A percentile compares a stretch with the other conserved stretches of the same genome.
phyloP scores from a whole-genome alignment of 1,284 basidiomycete species.

The Omphalotus olearius region DNA sequence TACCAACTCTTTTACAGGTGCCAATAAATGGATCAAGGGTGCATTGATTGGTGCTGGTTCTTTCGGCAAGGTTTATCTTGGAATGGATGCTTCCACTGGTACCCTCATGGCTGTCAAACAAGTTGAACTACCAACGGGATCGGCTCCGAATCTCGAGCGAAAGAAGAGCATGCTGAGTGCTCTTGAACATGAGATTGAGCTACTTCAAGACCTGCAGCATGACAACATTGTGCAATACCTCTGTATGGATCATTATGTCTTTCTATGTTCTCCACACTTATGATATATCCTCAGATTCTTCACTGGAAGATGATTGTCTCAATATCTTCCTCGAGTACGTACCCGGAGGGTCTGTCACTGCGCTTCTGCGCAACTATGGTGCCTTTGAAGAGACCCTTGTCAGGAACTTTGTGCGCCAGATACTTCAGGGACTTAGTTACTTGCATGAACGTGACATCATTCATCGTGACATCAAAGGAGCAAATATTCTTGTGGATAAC shows the following conservation, averaged over 20 bases:
- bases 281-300: slow-evolving; percentile 60
- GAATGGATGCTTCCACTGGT: slow-evolving; percentile 94
- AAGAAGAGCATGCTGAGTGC: slow-evolving; percentile 96
- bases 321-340: slow-evolving; percentile 99
- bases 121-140: slow-evolving; percentile 89
- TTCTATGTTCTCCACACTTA: slow-evolving; percentile 1
- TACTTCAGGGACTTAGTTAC: slow-evolving; percentile 88
- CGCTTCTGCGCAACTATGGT: slow-evolving; percentile 90
- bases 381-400: slow-evolving; percentile 96
- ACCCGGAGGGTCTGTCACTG: slow-evolving; percentile 94
- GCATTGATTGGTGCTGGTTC: slow-evolving; percentile 97
- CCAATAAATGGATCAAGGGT: slow-evolving; percentile 98
- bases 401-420: slow-evolving; percentile 93
- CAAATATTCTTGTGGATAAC: slow-evolving; percentile 97
- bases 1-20: slow-evolving; percentile 30
- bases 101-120: slow-evolving; percentile 99
- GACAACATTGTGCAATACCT: slow-evolving; percentile 98
- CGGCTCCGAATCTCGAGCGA: slow-evolving; percentile 86
- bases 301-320: slow-evolving; percentile 82
- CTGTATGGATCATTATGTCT: slow-evolving; percentile 46
- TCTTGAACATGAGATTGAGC: slow-evolving; percentile 93
- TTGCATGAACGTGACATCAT: slow-evolving; percentile 95
- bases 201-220: slow-evolving; percentile 93
- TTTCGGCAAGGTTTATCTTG: slow-evolving; percentile 93
- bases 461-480: slow-evolving; percentile 98